Evolutionary conservation across 2,329 filamentous ascomycete species (phyloP), one percentile per base, ranked within the genome.

Genomic region (Chaetomium sp.): DNA sequence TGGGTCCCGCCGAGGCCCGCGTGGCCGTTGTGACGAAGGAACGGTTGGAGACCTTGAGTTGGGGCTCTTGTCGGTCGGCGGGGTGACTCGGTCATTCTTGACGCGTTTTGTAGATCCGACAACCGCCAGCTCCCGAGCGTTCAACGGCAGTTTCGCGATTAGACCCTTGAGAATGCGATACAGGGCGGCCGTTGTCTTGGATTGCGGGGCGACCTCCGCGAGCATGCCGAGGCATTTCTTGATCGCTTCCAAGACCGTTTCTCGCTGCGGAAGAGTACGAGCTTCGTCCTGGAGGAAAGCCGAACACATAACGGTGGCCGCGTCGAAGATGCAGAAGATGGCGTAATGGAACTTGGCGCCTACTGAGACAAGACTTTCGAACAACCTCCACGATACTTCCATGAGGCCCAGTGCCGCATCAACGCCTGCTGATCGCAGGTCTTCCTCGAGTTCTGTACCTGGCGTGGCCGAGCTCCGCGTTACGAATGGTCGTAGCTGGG

Each of bases 271-370:
- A 3, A 68, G 58, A n/a, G 50, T 63, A 42, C 60, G 51, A 9
- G 61, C 61, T 32, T 61, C 59, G 44, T 68, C 66, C 48, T 66
- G 64, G 11, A 65, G 55, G 33, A 68, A 57, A 1, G 62, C 66
- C 6, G 65, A 67, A 54, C 64, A 68, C 54, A 68, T 48, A 40
- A 63, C 58, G 9, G 65, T 67, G 8, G 65, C 56, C 32, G 65
- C 62, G 49, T 68, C 66, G 48, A 68, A 68, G 40, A 68, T 65
- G 60, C 66, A 68, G 53, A 68, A 68, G 52, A 67, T 61, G 44
- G 64, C 61, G 54, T 65, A 67, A 48, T 66, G 65, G 54, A 65
- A 68, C 50, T 64, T 68, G 48, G 64, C 61, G 9, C 62, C 63
- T 2, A 51, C 54, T 41, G 64, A 65, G 6, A 55, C 56, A 8